Percentiles rank a stretch among this genome's conserved stretches.
Conservation (phyloP, 2,329 filamentous ascomycete species). For the Pseudogymnoascus sp. region DNA sequence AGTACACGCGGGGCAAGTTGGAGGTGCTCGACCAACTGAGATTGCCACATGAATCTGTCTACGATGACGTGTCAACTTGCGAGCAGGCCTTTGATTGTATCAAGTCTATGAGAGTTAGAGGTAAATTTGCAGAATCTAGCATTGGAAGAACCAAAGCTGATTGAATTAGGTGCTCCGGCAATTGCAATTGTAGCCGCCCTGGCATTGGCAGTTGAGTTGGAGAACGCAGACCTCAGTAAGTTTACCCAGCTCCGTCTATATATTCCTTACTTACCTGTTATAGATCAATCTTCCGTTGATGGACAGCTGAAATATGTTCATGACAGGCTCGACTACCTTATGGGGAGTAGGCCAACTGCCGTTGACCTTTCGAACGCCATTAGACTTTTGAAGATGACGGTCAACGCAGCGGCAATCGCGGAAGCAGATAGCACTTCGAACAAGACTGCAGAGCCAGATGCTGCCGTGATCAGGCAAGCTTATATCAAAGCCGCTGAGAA, state of each 20-base stretch:
- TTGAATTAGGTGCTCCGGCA: slow-evolving; percentile 64
- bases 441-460: slow-evolving; percentile 31
- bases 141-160: slow-evolving; percentile 15
- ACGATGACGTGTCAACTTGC: slow-evolving; percentile 62
- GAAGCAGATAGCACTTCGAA: slow-evolving; percentile 23
- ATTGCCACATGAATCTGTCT: slow-evolving; percentile 71
- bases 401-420: slow-evolving; percentile 42
- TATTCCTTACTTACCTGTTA: background rate
- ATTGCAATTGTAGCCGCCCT: slow-evolving; percentile 97
- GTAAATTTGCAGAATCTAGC: slow-evolving; percentile 21
- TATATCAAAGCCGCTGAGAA: slow-evolving; percentile 77
- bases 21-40: slow-evolving; percentile 78
- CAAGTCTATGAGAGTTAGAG: slow-evolving; percentile 69
- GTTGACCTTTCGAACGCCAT: slow-evolving; percentile 93
- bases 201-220: slow-evolving; percentile 76
- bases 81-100: slow-evolving; percentile 78
- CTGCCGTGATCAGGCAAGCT: slow-evolving; percentile 51
- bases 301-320: slow-evolving; percentile 66
- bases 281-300: slow-evolving; percentile 25
- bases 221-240: slow-evolving; percentile 43
- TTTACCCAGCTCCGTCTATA: slow-evolving; percentile 15
- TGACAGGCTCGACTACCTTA: slow-evolving; percentile 74
- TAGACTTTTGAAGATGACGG: slow-evolving; percentile 61
- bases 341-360: slow-evolving; percentile 83
- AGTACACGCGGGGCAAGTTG: slow-evolving; percentile 63